Evolutionary conservation across 1,284 basidiomycete genomes (phyloP), one percentile per base, ranked within the genome.

Genomic region (Apiotrichum laibachii): DNA sequence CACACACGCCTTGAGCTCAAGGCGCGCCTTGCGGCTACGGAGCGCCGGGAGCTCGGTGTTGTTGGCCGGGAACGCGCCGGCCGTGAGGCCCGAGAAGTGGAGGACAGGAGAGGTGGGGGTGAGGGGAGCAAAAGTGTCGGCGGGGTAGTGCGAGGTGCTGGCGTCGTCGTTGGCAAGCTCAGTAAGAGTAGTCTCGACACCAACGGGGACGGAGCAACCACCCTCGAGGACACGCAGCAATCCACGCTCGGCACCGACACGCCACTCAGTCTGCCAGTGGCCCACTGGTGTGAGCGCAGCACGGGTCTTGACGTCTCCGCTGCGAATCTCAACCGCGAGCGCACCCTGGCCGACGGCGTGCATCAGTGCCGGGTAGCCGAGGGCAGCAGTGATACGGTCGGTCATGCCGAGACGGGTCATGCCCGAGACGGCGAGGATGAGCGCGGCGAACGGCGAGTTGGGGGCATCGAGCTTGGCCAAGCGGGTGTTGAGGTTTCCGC

Each of bases 191-290:
- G 85, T 88, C 59, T 84, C 81, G 35, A 92, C 88, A 18, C 95
- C 94, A n/a, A 98, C 93, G 0, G 95, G 96, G 1, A 99, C 92
- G 60, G 90, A 94, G 77, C 96, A 99, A 33, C 94, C 96, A 13
- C 96, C 96, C 76, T 99, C 95, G 54, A 99, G 82, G 40, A 89
- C 87, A 40, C 88, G 83, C 63, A 99, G 81, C 75, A 90, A 87
- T 1, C 88, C 89, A 13, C 95, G 85, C 78, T 99, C 96, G 9
- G 91, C 90, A 21, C 82, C 80, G 69, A 88, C 90, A 55, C 73
- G 79, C 86, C 86, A 89, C 59, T 87, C 83, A 0, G 90, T 92
- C 70, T 82, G 81, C 80, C 85, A 85, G 75, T 94, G 88, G 3
- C 85, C 89, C 48, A 93, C 76, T 21, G 80, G 80, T 45, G 82